phyloP scores from a whole-genome alignment of 495 filamentous ascomycete genomes.

The Chaetomium tenue region DNA sequence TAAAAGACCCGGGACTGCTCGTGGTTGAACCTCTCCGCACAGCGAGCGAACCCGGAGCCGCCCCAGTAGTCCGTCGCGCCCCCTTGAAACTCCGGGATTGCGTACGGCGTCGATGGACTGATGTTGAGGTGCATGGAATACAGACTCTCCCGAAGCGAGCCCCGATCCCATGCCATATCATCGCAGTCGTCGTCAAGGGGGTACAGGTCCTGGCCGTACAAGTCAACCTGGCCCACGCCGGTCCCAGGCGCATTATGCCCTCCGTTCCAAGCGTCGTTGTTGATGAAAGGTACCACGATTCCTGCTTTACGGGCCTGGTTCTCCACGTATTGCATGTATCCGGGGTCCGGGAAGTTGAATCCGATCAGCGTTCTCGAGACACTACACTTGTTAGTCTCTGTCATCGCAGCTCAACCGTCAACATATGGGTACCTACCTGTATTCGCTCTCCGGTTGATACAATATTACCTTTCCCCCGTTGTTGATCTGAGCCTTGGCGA shows the following conservation, averaged over 20 bases:
- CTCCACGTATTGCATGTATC: slow-evolving; percentile 69
- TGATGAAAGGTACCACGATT: slow-evolving; percentile 72
- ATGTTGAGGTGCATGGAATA: slow-evolving; percentile 40
- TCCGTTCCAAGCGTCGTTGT: slow-evolving; percentile 61
- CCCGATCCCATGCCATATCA: slow-evolving; percentile 53
- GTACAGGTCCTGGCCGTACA: slow-evolving; percentile 73
- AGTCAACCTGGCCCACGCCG: slow-evolving; percentile 63
- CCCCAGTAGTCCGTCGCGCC: slow-evolving; percentile 58
- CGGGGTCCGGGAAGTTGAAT: slow-evolving; percentile 51
- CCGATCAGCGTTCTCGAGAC: slow-evolving; percentile 6
- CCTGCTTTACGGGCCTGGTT: slow-evolving; percentile 66
- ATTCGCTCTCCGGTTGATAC: slow-evolving; percentile 79
- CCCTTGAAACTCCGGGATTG: slow-evolving; percentile 55
- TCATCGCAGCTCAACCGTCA: background rate
- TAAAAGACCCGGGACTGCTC: slow-evolving; percentile 78
- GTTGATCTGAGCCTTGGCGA: slow-evolving; percentile 74
- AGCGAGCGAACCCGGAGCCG: slow-evolving; percentile 67
- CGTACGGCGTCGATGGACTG: slow-evolving; percentile 58
- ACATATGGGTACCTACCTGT: slow-evolving; percentile 35
- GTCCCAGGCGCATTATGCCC: slow-evolving; percentile 68
- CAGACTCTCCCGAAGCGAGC: slow-evolving; percentile 43
- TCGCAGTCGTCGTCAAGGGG: slow-evolving; percentile 65
- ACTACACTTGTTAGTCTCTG: background rate
- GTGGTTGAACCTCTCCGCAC: slow-evolving; percentile 59
- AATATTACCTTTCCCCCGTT: slow-evolving; percentile 77